Percentiles rank a stretch among this genome's conserved stretches.
Conservation (phyloP, 2,329 filamentous ascomycete genomes). For the Dothistroma septosporum region DNA sequence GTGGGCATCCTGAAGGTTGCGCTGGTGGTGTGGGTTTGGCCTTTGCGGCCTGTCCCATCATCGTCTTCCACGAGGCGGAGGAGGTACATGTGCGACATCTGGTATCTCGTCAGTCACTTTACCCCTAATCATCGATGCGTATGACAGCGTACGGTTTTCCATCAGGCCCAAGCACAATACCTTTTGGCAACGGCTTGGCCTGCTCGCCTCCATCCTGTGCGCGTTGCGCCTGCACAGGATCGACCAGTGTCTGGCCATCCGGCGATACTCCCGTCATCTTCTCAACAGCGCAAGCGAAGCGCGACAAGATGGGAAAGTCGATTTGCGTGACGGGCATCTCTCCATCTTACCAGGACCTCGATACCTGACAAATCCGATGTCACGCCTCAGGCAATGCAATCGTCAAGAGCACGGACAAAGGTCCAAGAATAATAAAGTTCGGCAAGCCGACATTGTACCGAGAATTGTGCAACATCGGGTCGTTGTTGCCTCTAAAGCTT, state of each 20-base stretch:
- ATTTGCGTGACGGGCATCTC: constrained; percentile 36
- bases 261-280: constrained; percentile 36
- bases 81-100: constrained; percentile 71
- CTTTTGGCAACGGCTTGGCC: constrained; percentile 59
- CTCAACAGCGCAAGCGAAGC: constrained; percentile 38
- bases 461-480: neutral
- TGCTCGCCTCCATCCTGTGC: constrained; percentile 22
- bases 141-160: constrained; percentile 68
- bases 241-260: constrained; percentile 32
- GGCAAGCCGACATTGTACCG: neutral
- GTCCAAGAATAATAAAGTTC: too few relatives aligned
- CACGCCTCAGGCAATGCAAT: neutral
- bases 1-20: constrained; percentile 65
- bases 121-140: neutral
- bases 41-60: constrained; percentile 35
- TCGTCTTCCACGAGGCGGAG: constrained; percentile 55
- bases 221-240: constrained; percentile 24
- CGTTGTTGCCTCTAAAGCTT: neutral
- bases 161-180: constrained; percentile 71
- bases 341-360: constrained; percentile 6
- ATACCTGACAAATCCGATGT: constrained; percentile 22
- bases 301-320: constrained; percentile 37
- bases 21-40: constrained; percentile 34
- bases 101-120: constrained; percentile 6
- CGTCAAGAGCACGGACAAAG: too few relatives aligned